Evolutionary conservation across 805 yeast genomes (phyloP).

Genomic region (Saturnispora besseyi): DNA sequence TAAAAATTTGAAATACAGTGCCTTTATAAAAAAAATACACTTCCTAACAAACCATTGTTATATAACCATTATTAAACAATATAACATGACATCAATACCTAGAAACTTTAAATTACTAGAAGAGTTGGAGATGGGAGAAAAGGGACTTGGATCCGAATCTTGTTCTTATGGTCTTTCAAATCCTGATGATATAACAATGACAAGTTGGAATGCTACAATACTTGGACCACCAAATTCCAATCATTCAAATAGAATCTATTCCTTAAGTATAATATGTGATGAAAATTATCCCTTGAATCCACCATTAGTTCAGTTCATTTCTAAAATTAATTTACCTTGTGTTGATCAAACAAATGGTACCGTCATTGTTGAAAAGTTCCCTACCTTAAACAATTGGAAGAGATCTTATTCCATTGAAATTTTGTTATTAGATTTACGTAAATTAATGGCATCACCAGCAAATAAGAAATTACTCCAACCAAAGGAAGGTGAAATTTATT

Average conservation of each 20-base stretch:
- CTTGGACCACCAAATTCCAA: conserved; percentile 81
- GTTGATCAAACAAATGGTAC: conserved; percentile 60
- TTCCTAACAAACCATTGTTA: not conserved
- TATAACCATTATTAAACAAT: not conserved
- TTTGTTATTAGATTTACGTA: conserved; percentile 79
- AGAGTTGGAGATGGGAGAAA: conserved; percentile 96
- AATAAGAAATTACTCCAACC: conserved; percentile 90
- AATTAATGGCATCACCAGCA: conserved; percentile 75
- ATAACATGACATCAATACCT: conserved; percentile 38
- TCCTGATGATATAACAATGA: conserved; percentile 86
- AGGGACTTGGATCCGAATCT: conserved; percentile 93
- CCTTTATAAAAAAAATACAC: no score
- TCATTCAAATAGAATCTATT: conserved; percentile 91
- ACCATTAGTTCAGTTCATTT: conserved; percentile 70
- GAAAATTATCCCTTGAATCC: conserved; percentile 81
- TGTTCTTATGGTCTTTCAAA: conserved; percentile 92
- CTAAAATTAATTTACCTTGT: conserved; percentile 85
- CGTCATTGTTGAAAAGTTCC: conserved; percentile 46
- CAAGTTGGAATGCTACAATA: conserved; percentile 96
- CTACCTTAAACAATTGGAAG: conserved; percentile 76
- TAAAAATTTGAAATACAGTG: not conserved
- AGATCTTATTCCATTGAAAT: conserved; percentile 89
- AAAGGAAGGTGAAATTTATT: conserved; percentile 62
- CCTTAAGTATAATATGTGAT: conserved; percentile 74
- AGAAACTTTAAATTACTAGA: conserved; percentile 91